A percentile compares a stretch with the other conserved stretches of the same genome.
phyloP scores from a whole-genome alignment of 2,329 filamentous ascomycete genomes.

The Penicillium occitanis region DNA sequence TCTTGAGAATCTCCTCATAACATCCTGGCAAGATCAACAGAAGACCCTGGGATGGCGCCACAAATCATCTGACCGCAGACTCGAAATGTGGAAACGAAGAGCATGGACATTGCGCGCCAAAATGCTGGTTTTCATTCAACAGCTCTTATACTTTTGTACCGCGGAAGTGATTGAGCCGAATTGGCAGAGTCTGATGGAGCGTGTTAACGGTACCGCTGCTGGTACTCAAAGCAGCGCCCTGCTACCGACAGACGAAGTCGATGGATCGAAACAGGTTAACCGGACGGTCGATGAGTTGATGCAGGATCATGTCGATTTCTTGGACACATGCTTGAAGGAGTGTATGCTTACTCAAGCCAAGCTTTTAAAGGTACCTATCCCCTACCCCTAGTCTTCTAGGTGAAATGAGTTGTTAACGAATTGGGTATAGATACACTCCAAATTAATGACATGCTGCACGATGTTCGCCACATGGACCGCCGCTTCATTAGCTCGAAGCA shows the following conservation, averaged over 20 bases:
- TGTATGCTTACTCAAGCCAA: slow-evolving; percentile 99
- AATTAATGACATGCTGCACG: slow-evolving; percentile 92
- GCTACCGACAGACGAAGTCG: slow-evolving; percentile 26
- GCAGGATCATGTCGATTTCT: slow-evolving; percentile 97
- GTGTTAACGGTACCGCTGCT: slow-evolving; percentile 63
- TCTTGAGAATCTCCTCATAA: slow-evolving; percentile 81
- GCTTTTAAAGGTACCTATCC: slow-evolving; percentile 68
- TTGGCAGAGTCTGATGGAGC: slow-evolving; percentile 91
- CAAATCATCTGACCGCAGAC: slow-evolving; percentile 66
- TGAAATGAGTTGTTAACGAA: not conserved
- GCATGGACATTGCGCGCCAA: slow-evolving; percentile 88
- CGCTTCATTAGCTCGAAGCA: slow-evolving; percentile 77
- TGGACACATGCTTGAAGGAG: slow-evolving; percentile 96
- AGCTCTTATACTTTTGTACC: slow-evolving; percentile 94
- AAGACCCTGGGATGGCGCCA: slow-evolving; percentile 80
- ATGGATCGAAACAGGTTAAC: slow-evolving; percentile 53
- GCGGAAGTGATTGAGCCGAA: slow-evolving; percentile 97
- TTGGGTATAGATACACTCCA: slow-evolving; percentile 78
- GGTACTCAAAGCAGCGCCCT: slow-evolving; percentile 36
- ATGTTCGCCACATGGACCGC: slow-evolving; percentile 86
- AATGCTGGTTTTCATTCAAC: slow-evolving; percentile 97
- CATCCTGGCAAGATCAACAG: slow-evolving; percentile 87
- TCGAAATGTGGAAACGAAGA: slow-evolving; percentile 90
- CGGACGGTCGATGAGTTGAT: slow-evolving; percentile 95
- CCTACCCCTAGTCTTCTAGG: no score